Evolutionary conservation across 2,329 filamentous ascomycete species (phyloP).

Genomic region (Fusarium lyarnte): DNA sequence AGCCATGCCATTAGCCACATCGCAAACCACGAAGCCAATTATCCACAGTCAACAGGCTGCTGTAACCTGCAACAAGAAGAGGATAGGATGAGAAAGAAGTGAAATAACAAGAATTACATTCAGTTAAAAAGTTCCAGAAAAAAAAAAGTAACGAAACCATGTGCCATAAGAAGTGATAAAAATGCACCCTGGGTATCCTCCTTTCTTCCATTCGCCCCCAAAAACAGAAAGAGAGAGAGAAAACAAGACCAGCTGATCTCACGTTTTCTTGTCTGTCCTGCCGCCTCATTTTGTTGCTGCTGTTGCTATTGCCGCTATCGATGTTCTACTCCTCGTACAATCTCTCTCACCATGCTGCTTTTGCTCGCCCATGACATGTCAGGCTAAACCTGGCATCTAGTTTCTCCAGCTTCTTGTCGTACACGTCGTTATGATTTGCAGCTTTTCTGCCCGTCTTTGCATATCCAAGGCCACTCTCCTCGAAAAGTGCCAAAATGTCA

Average conservation of each 20-base stretch:
- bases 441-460: background rate
- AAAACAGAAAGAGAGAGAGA: constrained; percentile 9
- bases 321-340: constrained; percentile 35
- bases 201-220: constrained; percentile 6
- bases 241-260: background rate
- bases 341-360: constrained; percentile 14
- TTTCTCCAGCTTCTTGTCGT: constrained; percentile 31
- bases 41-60: background rate
- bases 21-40: background rate
- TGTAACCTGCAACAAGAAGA: background rate
- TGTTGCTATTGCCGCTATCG: background rate
- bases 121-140: constrained; percentile 6
- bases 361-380: background rate
- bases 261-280: background rate
- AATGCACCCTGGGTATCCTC: constrained; percentile 40
- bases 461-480: background rate
- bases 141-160: constrained; percentile 15
- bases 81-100: constrained; percentile 1
- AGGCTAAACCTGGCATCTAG: background rate
- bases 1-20: constrained; percentile 5
- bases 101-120: constrained; percentile 15
- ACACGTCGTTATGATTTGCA: constrained; percentile 33
- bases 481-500: constrained; percentile 5
- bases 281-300: background rate
- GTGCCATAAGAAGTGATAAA: constrained; percentile 32